Percentiles rank a stretch among this genome's conserved stretches.
phyloP scores from a whole-genome alignment of 2,329 filamentous ascomycete genomes.

The Pseudogymnoascus sp. region DNA sequence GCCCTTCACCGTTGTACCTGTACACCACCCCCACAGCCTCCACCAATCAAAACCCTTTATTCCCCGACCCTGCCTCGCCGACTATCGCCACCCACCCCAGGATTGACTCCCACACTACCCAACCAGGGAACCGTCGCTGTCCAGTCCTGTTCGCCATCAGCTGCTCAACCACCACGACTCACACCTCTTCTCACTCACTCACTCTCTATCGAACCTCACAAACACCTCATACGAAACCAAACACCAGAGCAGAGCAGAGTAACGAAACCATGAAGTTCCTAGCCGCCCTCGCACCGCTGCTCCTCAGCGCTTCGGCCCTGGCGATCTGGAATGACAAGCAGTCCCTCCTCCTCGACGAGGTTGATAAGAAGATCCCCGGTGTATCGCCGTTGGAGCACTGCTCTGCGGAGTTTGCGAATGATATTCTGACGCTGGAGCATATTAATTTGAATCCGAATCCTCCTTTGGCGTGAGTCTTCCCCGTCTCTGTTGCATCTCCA shows the following conservation, averaged over 20 bases:
- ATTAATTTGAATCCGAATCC: constrained; percentile 83
- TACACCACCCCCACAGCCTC: not conserved
- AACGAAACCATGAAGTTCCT: constrained; percentile 21
- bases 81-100: not conserved
- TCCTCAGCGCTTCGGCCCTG: constrained; percentile 23
- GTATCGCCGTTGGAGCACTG: constrained; percentile 82
- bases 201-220: too few species aligned
- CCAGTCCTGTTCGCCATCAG: too few species aligned
- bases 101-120: not conserved
- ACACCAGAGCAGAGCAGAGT: not conserved
- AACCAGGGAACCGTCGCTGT: not conserved
- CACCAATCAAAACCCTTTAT: not conserved
- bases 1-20: not conserved
- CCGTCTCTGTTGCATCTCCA: not conserved
- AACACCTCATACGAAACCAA: too few species aligned
- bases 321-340: constrained; percentile 40
- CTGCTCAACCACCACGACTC: too few species aligned
- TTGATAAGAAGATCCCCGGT: constrained; percentile 55
- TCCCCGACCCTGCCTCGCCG: not conserved
- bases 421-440: constrained; percentile 67
- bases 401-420: constrained; percentile 50
- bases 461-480: constrained; percentile 62
- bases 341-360: constrained; percentile 39
- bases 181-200: too few species aligned
- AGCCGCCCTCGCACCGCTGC: constrained; percentile 20